phyloP scores from a whole-genome alignment of 1,139 yeast species.

The Geotrichum candidum region DNA sequence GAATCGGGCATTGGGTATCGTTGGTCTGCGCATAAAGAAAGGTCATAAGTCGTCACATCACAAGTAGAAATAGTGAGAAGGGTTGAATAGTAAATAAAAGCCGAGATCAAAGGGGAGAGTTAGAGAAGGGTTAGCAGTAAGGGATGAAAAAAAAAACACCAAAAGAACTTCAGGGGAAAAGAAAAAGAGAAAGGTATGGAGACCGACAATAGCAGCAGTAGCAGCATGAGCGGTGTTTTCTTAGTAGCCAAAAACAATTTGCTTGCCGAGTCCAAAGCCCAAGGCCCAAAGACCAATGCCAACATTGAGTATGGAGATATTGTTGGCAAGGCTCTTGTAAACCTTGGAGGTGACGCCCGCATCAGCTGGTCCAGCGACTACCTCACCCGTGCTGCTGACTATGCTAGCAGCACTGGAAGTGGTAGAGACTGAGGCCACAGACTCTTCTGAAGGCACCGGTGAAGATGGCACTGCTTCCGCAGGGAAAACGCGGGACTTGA shows the following conservation, averaged over 20 bases:
- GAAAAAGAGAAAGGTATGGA: background rate
- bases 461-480: background rate
- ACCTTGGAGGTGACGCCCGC: background rate
- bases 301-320: background rate
- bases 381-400: background rate
- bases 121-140: background rate
- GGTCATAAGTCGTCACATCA: background rate
- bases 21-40: background rate
- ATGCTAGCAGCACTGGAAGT: background rate
- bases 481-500: background rate
- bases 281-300: background rate
- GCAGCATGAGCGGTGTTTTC: background rate
- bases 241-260: background rate
- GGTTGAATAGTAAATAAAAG: background rate
- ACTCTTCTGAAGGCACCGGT: background rate
- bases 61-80: background rate
- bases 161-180: background rate
- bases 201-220: background rate
- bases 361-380: background rate
- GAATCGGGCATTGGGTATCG: background rate
- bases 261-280: background rate
- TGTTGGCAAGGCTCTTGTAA: background rate
- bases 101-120: background rate
- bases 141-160: background rate
- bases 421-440: background rate